These are phyloP conservation scores for Suhomyces wounanorum DNA, from an alignment of 1,139 yeast genomes.

Conservation along the genomic window DNA sequence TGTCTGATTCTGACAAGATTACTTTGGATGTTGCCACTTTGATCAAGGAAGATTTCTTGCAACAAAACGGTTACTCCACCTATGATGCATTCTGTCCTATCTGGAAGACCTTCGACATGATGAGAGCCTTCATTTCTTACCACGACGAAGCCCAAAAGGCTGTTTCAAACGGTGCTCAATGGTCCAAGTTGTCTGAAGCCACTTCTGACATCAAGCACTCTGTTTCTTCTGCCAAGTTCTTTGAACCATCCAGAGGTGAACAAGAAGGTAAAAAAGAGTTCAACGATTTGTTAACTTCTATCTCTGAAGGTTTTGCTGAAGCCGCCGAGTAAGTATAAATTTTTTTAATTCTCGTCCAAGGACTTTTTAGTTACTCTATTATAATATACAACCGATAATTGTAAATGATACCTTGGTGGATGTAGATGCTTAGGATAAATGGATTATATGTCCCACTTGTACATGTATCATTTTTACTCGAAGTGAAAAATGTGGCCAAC, in stretches of 20 bases:
- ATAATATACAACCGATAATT: constrained; percentile 1
- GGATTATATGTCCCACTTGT: no score
- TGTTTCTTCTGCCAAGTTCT: constrained; percentile 92
- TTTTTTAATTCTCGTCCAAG: constrained; percentile 12
- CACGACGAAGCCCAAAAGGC: constrained; percentile 98
- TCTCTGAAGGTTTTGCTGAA: constrained; percentile 92
- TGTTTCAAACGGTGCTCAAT: constrained; percentile 86
- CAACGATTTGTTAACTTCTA: constrained; percentile 68
- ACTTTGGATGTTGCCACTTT: constrained; percentile 89
- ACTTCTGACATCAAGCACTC: constrained; percentile 90
- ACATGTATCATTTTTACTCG: no score
- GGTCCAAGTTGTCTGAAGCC: constrained; percentile 89
- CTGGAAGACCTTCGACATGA: constrained; percentile 98
- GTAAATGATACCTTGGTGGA: not conserved
- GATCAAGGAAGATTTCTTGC: constrained; percentile 96
- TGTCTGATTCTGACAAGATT: constrained; percentile 94
- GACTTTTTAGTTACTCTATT: constrained; percentile 1
- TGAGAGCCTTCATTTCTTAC: constrained; percentile 89
- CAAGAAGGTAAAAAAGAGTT: constrained; percentile 74
- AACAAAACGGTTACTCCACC: constrained; percentile 97
- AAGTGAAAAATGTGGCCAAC: no score
- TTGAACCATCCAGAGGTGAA: constrained; percentile 93
- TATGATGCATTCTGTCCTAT: constrained; percentile 99
- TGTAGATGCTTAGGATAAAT: no score
- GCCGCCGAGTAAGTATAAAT: constrained; percentile 69